Conservation (phyloP, 129 eudicot genomes). For the Artemisia argyi region DNA sequence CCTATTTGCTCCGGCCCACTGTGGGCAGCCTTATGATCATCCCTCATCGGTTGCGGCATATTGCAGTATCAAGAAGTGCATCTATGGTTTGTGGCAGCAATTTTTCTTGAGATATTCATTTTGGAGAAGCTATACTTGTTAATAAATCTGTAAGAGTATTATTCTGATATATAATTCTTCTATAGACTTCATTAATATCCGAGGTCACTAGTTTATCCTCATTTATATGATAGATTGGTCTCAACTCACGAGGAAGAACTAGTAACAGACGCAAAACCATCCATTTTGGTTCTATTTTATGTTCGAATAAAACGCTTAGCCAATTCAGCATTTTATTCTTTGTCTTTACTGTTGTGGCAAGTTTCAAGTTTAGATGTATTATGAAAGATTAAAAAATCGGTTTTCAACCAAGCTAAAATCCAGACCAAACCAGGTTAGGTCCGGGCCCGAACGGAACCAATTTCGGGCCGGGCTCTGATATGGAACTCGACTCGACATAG, state of each 20-base stretch:
- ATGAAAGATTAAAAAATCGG: too few relatives aligned
- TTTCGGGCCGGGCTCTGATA: too few relatives aligned
- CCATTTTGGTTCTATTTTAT: background rate
- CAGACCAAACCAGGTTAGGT: too few relatives aligned
- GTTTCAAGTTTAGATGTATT: too few relatives aligned
- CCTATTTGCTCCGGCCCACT: too few relatives aligned
- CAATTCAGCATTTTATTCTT: background rate
- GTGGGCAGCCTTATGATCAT: background rate
- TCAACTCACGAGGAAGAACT: background rate
- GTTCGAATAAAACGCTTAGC: background rate
- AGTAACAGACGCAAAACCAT: background rate
- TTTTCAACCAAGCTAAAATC: too few relatives aligned
- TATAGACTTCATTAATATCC: slow-evolving; percentile 4
- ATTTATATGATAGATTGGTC: background rate
- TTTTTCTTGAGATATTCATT: background rate
- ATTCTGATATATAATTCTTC: background rate
- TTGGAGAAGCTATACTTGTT: background rate
- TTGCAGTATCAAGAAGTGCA: too few relatives aligned
- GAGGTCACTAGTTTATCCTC: background rate
- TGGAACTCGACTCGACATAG: too few relatives aligned
- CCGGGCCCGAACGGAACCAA: too few relatives aligned
- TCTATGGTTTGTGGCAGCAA: background rate
- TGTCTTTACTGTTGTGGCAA: too few relatives aligned
- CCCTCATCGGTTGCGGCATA: background rate
- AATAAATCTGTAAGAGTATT: background rate